Base-by-base conservation (phyloP, 768 basidiomycete species). In the Lactarius hengduanensis region DNA sequence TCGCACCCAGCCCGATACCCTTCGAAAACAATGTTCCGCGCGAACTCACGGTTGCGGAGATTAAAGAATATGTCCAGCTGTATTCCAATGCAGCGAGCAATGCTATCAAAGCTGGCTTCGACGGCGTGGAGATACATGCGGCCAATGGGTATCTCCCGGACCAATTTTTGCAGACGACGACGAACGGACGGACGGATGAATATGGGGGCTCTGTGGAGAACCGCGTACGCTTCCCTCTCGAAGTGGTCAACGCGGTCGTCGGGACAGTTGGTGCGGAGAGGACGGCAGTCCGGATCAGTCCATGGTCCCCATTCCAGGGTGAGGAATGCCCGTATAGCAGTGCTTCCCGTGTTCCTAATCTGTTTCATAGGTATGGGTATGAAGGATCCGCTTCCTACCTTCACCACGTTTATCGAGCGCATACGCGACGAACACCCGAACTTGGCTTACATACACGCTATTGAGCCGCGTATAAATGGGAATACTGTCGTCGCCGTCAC, bases 161-260 rank as follows among this genome's bases (percentile, higher is more conserved):
- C 67, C 78, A 81, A 66, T 80, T 80, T 72, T 55, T 77, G 15
- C 76, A 79, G 65, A 50, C 69, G 45, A 64, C 63, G 20, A 62
- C 72, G 28, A 81, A 82, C 72, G 70, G 76, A 53, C 76, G 80
- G 28, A 79, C 76, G 32, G 81, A 82, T 72, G 73, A 75, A 62
- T 84, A 80, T 73, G 82, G 83, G 6, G 82, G 83, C 2, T 77
- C 75, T 11, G 66, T 82, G 60, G 78, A 80, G 71, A 81, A 81
- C 73, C 74, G 83, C 10, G 68, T 74, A 2, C 74, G 79, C 8
- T 82, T 84, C 73, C 67, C 74, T 2, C 73, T 79, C 16, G 77
- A 79, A 65, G 76, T 79, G 47, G 67, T 78, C 45, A 71, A 77
- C n/a, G 78, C 78, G 8, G 74, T 81, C 38, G 61, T 67, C 36